Evolutionary conservation across 805 yeast species (phyloP).

Genomic region (Candida sakaeoensis): DNA sequence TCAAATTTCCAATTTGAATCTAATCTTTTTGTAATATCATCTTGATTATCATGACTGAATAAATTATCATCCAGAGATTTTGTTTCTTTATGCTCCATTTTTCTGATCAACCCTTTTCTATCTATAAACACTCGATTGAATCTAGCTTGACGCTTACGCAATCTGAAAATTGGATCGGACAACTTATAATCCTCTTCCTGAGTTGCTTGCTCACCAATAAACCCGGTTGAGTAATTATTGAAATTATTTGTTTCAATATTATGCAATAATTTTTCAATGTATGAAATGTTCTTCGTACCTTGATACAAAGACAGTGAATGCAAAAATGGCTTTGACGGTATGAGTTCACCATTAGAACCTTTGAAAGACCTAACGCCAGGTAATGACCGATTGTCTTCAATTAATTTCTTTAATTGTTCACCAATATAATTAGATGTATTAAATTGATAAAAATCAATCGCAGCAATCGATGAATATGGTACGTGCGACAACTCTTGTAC

Average conservation of each 20-base stretch:
- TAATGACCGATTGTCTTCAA: conserved; percentile 46
- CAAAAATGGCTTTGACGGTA: conserved; percentile 46
- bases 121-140: conserved; percentile 70
- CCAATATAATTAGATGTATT: conserved; percentile 54
- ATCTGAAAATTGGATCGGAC: conserved; percentile 52
- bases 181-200: conserved; percentile 25
- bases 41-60: conserved; percentile 26
- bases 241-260: conserved; percentile 38
- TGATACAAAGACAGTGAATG: conserved; percentile 40
- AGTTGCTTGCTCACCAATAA: conserved; percentile 20
- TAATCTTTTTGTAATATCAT: conserved; percentile 44
- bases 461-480: conserved; percentile 74
- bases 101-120: conserved; percentile 53
- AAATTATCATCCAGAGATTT: conserved; percentile 23
- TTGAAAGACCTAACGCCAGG: conserved; percentile 44
- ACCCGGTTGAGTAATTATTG: conserved; percentile 38
- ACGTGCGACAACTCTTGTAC: conserved; percentile 56
- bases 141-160: conserved; percentile 76
- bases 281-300: conserved; percentile 27
- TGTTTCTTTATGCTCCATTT: conserved; percentile 36
- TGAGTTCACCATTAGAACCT: conserved; percentile 48
- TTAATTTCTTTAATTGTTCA: conserved; percentile 36
- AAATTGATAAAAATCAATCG: conserved; percentile 63
- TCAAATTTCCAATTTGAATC: conserved; percentile 69
- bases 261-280: conserved; percentile 36